Evolutionary conservation across 345 rosid species (phyloP), one percentile per base, ranked within the genome.

Genomic region (Heritiera fomes): DNA sequence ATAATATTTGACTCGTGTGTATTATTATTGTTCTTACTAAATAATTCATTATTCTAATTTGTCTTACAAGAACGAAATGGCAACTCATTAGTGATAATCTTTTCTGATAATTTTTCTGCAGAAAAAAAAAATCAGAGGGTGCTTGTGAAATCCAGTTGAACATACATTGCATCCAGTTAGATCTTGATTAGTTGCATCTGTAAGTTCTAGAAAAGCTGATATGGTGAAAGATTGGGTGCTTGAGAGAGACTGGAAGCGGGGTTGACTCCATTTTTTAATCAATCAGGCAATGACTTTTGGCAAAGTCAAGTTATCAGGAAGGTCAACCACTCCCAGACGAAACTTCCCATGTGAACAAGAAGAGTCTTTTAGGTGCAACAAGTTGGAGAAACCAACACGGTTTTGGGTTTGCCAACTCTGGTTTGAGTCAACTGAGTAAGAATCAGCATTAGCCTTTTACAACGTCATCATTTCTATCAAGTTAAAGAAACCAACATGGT

Each of bases 231-330:
- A 18, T 14, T 72, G 32, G 75, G 63, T 72, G 49, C 5, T 53
- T 34, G 47, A 20, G 47, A 45, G 60, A 49, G 75, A 71, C 75
- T 49, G 58, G 43, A 62, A 50, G 10, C 34, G 12, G 45, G 72
- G 46, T 71, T 71, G 75, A 71, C 75, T 73, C 32, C 63, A 73
- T 34, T 55, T 32, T 32, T 53, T 8, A 53, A 32, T 18, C 15
- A 2, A 17, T 52, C 5, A 14, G 15, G 47, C 62, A 52, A 9
- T 73, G 76, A 73, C 76, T 73, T 73, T 55, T 55, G 18, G 34
- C 4, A 73, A 55, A 73, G 63, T 38, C 76, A 55, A 38, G 63
- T 40, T 9, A 72, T 73, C 10, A 32, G 32, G 47, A 38, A 73
- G 32, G 76, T 73, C 76, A 73, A 55, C 49, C 38, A 5, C 45